phyloP scores from a whole-genome alignment of 1,284 basidiomycete genomes.

The Microbotryomycetes sp. region DNA sequence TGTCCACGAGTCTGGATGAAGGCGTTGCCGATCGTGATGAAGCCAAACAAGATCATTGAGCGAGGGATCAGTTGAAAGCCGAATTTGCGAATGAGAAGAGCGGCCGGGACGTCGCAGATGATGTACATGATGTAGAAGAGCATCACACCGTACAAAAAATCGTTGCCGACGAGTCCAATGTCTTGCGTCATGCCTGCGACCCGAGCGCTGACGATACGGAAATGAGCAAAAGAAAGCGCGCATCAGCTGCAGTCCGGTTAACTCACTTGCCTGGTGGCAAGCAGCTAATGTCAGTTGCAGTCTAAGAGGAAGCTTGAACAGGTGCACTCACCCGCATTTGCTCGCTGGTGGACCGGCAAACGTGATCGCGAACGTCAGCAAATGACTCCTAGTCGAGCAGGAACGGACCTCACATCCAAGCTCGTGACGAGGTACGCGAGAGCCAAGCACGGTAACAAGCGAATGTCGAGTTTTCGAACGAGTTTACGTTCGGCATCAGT shows the following conservation, averaged over 20 bases:
- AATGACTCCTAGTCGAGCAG: background rate
- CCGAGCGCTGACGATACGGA: background rate
- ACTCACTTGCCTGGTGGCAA: background rate
- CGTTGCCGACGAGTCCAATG: background rate
- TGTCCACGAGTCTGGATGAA: constrained; percentile 32
- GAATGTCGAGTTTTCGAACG: constrained; percentile 2
- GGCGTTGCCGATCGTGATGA: constrained; percentile 32
- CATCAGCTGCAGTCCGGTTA: background rate
- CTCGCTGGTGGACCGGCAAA: background rate
- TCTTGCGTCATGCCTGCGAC: background rate
- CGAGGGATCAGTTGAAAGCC: constrained; percentile 32
- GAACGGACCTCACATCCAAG: background rate
- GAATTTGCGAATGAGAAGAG: constrained; percentile 21
- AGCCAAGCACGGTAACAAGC: background rate
- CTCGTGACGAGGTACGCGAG: background rate
- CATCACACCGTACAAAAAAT: background rate
- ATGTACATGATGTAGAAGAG: constrained; percentile 1
- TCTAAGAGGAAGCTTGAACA: background rate
- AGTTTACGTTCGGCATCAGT: background rate
- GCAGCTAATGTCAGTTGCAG: background rate
- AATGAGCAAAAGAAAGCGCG: background rate
- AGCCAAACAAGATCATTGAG: constrained; percentile 26
- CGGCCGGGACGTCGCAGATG: constrained; percentile 34
- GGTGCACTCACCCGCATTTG: background rate
- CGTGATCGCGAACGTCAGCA: too few relatives aligned